A percentile compares a stretch with the other conserved stretches of the same genome.
These are phyloP conservation scores for Beauveria varroae DNA, from an alignment of 2,329 filamentous ascomycete species.

Conservation along the genomic window DNA sequence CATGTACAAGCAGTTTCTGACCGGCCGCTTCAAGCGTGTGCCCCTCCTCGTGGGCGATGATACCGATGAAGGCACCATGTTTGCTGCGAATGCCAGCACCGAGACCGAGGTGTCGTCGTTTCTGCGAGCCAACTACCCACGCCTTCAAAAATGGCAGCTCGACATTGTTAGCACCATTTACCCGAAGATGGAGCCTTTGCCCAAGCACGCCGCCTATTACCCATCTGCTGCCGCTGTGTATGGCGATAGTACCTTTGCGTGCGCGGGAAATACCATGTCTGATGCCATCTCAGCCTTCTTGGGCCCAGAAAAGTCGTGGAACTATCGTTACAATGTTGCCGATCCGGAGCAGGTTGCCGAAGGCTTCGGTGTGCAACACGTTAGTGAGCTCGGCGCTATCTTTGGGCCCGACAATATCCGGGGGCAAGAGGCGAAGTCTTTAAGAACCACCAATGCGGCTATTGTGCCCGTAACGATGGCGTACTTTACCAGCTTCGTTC, in stretches of 20 bases:
- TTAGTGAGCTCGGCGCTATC: slow-evolving; percentile 39
- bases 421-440: slow-evolving; percentile 25
- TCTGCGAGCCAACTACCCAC: slow-evolving; percentile 40
- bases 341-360: slow-evolving; percentile 27
- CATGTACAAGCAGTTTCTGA: slow-evolving; percentile 32
- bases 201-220: slow-evolving; percentile 36
- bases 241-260: slow-evolving; percentile 39
- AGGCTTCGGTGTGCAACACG: slow-evolving; percentile 41
- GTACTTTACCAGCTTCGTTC: slow-evolving; percentile 44
- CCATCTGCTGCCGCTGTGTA: slow-evolving; percentile 34
- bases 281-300: slow-evolving; percentile 10
- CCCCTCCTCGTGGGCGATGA: slow-evolving; percentile 30
- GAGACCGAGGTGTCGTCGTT: slow-evolving; percentile 30
- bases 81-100: slow-evolving; percentile 31
- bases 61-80: slow-evolving; percentile 36
- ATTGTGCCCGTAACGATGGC: slow-evolving; percentile 40
- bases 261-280: slow-evolving; percentile 30
- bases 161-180: slow-evolving; percentile 31
- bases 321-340: slow-evolving; percentile 43
- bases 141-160: slow-evolving; percentile 29
- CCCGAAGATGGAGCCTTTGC: slow-evolving; percentile 26
- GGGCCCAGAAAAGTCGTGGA: slow-evolving; percentile 27
- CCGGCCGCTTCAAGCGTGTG: slow-evolving; percentile 34
- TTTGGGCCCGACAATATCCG: slow-evolving; percentile 33
- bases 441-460: slow-evolving; percentile 35